Base-by-base conservation (phyloP, 1,284 basidiomycete genomes). In the Cutaneotrichosporon sp. region DNA sequence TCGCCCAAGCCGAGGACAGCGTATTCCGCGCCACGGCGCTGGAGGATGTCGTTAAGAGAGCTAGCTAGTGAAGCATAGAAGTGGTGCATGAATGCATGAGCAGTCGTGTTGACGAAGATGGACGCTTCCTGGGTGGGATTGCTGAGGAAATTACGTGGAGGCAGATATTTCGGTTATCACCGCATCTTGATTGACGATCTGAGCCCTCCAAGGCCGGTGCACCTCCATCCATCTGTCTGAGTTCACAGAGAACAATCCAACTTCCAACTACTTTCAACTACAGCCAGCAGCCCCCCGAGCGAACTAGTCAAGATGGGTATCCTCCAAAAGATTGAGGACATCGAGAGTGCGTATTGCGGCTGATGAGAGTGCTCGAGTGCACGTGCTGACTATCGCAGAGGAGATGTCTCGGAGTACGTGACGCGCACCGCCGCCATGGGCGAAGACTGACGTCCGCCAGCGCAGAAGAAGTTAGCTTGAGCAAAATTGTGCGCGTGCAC, bases 311-410 rank as follows among this genome's bases (percentile, higher is more conserved):
- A 47, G 31, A 95, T 94, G 92, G 92, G 92, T 73, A 86, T 95
- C 72, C 83, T 92, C 68, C 92, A 95, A 82, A 95, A 95, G 91
- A 94, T 95, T 68, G 93, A 93, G 79, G 91, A 91, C 76, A 94
- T 95, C 67, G 91, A 95, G 84, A 90, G 91, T 92, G 75, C 81
- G 86, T 73, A 2, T 20, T 29, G 9, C 33, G 4, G 34, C 25
- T n/a, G 3, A 3, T 16, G 2, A 45, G 22, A 53, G n/a, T 31
- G 36, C 54, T 59, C 38, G 49, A 58, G 22, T 22, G 58, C 34
- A 3, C 59, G 25, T 29, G 47, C 47, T 50, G 47, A 50, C 47
- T 9, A 16, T n/a, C 53, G 46, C 76, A 94, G 92, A 92, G 87
- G 92, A 95, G 85, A 95, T 95, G 92, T 89, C 91, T 65, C 85